Evolutionary conservation across 2,329 filamentous ascomycete genomes (phyloP), one percentile per base, ranked within the genome.

Genomic region (Ophiostoma sp.): DNA sequence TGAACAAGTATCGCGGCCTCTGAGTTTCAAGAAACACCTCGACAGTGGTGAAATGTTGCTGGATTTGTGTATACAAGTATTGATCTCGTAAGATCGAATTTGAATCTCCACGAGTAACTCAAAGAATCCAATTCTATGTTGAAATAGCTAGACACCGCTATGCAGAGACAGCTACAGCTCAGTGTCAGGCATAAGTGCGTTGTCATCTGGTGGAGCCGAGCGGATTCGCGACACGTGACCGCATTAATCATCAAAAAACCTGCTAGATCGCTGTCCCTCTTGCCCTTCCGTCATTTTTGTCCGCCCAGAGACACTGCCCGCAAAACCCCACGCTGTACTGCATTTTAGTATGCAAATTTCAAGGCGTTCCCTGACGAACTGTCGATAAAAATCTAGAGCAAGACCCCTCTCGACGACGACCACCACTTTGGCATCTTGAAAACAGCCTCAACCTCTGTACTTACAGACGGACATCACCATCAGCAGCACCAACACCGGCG

Each of bases 261-360:
- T 14, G 9, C 49, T 55, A 18, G n/a, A 55, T 27, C 27, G 27
- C 27, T 27, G 27, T 27, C 49, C 49, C 49, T 55, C 49, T 27
- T 36, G 42, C 36, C 55, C 55, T 45, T 68, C 38, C 67, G 67
- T 68, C 67, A 63, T 69, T 69, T 66, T 66, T 69, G 58, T 44
- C 64, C 64, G 42, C 64, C 27, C 63, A 65, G 65, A 52, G 41
- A 65, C 42, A 27, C 27, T 27, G 52, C 49, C 67, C 64, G 67
- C 64, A 49, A 68, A 66, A 58, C 55, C 68, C 68, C 68, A 66
- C 44, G 44, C 44, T 66, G 36, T 47, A 60, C 44, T 45, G 49
- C 63, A 58, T 64, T 69, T 64, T 66, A 36, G 42, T 47, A 40
- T 60, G 55, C 65, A 44, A 66, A 36, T 27, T 49, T 55, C 58